A percentile compares a stretch with the other conserved stretches of the same genome.
These are phyloP conservation scores for Coelastrella sp. DNA, from an alignment of 139 green algal genomes.

Conservation along the genomic window DNA sequence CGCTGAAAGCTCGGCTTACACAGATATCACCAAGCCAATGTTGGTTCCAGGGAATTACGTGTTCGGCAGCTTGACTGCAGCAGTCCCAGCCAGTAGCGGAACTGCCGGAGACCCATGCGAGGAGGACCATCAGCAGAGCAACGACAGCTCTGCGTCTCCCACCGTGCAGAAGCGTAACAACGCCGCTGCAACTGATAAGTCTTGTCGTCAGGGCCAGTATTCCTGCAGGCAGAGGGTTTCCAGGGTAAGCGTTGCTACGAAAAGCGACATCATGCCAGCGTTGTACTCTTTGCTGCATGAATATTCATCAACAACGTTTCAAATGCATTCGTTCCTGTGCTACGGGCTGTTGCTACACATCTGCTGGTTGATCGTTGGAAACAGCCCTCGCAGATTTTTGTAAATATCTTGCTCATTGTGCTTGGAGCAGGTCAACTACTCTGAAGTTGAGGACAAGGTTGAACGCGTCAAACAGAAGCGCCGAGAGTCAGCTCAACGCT, in stretches of 20 bases:
- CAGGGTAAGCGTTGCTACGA: not conserved
- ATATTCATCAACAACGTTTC: too few species aligned
- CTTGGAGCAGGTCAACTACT: not conserved
- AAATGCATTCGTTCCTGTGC: too few species aligned
- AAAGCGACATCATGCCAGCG: too few species aligned
- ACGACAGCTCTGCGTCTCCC: not conserved
- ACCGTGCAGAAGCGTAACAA: not conserved
- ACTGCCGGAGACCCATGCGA: not conserved
- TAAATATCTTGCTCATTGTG: not conserved
- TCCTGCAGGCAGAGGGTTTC: not conserved
- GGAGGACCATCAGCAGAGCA: slow-evolving; percentile 1
- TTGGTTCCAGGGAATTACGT: not conserved
- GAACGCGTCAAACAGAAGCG: slow-evolving; percentile 48
- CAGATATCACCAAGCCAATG: not conserved
- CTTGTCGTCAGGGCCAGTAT: not conserved
- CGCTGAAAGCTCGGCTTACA: not conserved
- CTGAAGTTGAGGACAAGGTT: not conserved
- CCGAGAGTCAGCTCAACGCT: slow-evolving; percentile 40
- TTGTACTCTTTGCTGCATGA: too few species aligned
- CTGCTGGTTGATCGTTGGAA: too few species aligned
- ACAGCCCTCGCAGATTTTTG: not conserved
- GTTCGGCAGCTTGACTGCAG: not conserved
- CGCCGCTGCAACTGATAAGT: not conserved
- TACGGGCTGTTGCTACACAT: too few species aligned
- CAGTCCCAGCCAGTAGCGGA: not conserved